Base-by-base conservation (phyloP, 805 yeast genomes). In the Yarrowia porcina region DNA sequence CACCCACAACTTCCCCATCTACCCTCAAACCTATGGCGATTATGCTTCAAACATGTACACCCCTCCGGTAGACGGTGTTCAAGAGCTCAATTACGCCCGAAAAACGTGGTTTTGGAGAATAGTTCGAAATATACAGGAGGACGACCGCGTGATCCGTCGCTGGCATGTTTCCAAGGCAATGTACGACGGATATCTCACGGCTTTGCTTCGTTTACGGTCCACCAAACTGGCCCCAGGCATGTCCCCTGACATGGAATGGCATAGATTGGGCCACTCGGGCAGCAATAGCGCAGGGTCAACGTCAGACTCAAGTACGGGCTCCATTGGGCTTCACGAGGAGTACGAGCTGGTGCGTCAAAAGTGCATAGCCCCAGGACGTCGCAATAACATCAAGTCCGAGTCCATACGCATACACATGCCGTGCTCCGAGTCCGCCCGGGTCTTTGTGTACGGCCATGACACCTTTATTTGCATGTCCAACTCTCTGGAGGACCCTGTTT, bases 361-460 rank as follows among this genome's bases (percentile, higher is more conserved):
- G 17, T 49, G 56, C 56, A 49, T 49, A 10, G n/a, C 39, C n/a
- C 56, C 56, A 11, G 56, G 56, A 10, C 56, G 56, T 28, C 39
- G 56, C 7, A 20, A 49, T 27, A 44, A 12, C 30, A n/a, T 10
- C 18, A 33, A 47, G 18, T 32, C 56, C 2, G 13, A 21, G n/a
- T 49, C 56, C 21, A 23, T 49, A 21, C 56, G 56, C 56, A 49
- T 49, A 49, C 56, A 49, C 20, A 20, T 49, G 56, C 56, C 56
- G 12, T 32, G 28, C 10, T 32, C 56, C 5, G 56, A 49, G 21
- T 32, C 56, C 11, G 56, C 20, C 30, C 56, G 56, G 5, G 56
- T 49, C 20, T 49, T 49, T n/a, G 56, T 49, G 39, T 49, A 49
- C 39, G 56, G 56, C 15, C 56, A 49, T 18, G 56, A 49, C 15